Base-by-base conservation (phyloP, 345 rosid genomes). In the Noccaea bulbosa region DNA sequence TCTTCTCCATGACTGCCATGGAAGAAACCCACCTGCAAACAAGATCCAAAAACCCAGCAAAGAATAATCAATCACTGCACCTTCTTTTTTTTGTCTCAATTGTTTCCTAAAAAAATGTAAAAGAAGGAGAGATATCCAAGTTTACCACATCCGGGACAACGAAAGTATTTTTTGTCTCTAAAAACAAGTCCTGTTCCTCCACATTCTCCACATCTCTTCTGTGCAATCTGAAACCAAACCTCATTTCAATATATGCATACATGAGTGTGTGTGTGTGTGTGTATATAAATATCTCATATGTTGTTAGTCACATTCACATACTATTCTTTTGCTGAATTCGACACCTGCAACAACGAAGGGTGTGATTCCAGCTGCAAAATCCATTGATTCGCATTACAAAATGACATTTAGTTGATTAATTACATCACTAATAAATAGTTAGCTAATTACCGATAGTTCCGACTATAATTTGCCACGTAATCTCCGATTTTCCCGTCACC, bases 251-350 rank as follows among this genome's bases (percentile, higher is more conserved):
- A 17, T 30, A 30, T 8, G 8, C 4, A 46, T 24, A 47, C 30
- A 22, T 53, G 22, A 17, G 20, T 20, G 22, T 20, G 22, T 20
- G 22, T 20, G 7, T 33, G 34, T 32, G 22, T 53, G 30, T 50
- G 32, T 11, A 39, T 7, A 68, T 15, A 44, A 10, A 2, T 34
- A 3, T 39, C 7, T 22, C 30, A 66, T 76, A 92, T n/a, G n/a
- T n/a, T n/a, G n/a, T n/a, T 16, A 41, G 35, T 47, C 15, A 56
- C 57, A 22, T 22, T 22, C 24, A 22, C 30, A 66, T 76, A 92
- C 98, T 45, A 92, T 90, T 84, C 97, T 82, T 78, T 90, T 88
- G 85, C 91, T 81, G 86, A 93, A 93, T 62, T 90, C 98, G 64
- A 93, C 80, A 67, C 94, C 98, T 10, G 96, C 98, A 10, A 89